These are phyloP conservation scores for Mycena epipterygia DNA, from an alignment of 768 basidiomycete genomes.

Conservation along the genomic window DNA sequence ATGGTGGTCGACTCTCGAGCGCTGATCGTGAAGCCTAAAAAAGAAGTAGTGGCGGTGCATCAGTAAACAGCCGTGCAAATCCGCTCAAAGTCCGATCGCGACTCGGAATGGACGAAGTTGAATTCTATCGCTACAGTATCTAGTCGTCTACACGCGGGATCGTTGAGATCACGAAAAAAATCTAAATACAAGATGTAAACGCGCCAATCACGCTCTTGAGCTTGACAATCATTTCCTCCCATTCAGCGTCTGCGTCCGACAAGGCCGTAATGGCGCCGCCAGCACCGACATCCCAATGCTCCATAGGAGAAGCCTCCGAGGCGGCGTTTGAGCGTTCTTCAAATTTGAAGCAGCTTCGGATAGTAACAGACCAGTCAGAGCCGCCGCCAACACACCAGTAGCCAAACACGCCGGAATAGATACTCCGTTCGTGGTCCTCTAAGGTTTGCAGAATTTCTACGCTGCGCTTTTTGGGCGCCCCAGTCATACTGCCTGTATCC, in stretches of 20 bases:
- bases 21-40: too few species aligned
- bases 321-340: conserved; percentile 55
- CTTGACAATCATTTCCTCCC: conserved; percentile 96
- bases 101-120: conserved; percentile 24
- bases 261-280: conserved; percentile 98
- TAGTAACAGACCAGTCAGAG: conserved; percentile 94
- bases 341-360: conserved; percentile 91
- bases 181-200: conserved; percentile 51
- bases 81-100: too few species aligned
- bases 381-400: conserved; percentile 92
- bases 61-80: too few species aligned
- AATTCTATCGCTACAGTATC: conserved; percentile 36
- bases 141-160: conserved; percentile 30
- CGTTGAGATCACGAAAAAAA: conserved; percentile 37
- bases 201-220: conserved; percentile 80
- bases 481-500: conserved; percentile 91
- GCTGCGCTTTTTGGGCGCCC: conserved; percentile 95
- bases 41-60: too few species aligned
- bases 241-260: conserved; percentile 87
- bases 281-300: conserved; percentile 87
- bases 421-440: conserved; percentile 77
- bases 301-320: conserved; percentile 46
- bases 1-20: too few species aligned
- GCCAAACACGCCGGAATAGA: conserved; percentile 95
- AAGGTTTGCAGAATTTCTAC: conserved; percentile 89